A percentile compares a stretch with the other conserved stretches of the same genome.
Evolutionary conservation across 805 yeast species (phyloP).

Genomic region (Wickerhamiella alocasiicola): DNA sequence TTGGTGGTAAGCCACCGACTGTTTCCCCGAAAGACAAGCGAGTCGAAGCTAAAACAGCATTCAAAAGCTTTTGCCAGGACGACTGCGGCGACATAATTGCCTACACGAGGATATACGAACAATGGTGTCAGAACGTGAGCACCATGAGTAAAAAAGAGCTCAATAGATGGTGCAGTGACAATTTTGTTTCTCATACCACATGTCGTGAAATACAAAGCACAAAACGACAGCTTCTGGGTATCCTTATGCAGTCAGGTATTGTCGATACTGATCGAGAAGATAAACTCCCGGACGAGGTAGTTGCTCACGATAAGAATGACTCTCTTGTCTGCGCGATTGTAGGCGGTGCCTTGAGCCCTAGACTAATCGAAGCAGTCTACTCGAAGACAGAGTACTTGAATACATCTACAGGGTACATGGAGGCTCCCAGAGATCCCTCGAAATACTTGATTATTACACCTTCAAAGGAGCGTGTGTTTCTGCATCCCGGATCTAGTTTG

Average conservation of each 20-base stretch:
- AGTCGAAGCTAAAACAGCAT: constrained; percentile 42
- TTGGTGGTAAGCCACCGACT: constrained; percentile 67
- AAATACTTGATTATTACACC: constrained; percentile 61
- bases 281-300: constrained; percentile 14
- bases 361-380: constrained; percentile 62
- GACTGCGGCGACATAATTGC: constrained; percentile 71
- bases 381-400: constrained; percentile 70
- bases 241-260: constrained; percentile 69
- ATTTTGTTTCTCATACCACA: constrained; percentile 48
- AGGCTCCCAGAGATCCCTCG: constrained; percentile 72
- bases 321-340: constrained; percentile 52
- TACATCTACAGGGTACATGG: constrained; percentile 67
- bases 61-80: constrained; percentile 22
- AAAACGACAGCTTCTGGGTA: constrained; percentile 52
- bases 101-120: constrained; percentile 43
- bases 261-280: constrained; percentile 41
- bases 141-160: constrained; percentile 22
- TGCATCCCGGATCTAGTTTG: constrained; percentile 76
- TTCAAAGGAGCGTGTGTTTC: constrained; percentile 58
- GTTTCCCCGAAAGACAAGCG: constrained; percentile 46
- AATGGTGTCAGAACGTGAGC: constrained; percentile 32
- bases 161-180: constrained; percentile 40
- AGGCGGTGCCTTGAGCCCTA: constrained; percentile 76
- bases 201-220: constrained; percentile 63
- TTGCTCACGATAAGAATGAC: constrained; percentile 39